Percentiles rank a stretch among this genome's conserved stretches.
These are phyloP conservation scores for Theobroma grandiflorum DNA, from an alignment of 441 rosid genomes.

Conservation along the genomic window DNA sequence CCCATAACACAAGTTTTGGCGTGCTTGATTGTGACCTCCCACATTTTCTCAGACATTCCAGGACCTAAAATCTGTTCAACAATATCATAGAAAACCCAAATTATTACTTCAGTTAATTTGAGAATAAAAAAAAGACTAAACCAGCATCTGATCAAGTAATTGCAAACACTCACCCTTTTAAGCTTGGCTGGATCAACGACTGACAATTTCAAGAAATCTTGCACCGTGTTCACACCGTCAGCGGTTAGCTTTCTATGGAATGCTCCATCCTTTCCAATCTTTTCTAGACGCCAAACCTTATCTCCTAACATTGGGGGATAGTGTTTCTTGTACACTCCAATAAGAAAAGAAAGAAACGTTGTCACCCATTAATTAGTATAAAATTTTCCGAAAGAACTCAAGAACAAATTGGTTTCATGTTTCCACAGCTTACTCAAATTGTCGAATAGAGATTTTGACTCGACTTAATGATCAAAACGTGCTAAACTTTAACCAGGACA, in stretches of 20 bases:
- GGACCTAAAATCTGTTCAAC: constrained; percentile 63
- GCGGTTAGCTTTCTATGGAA: constrained; percentile 74
- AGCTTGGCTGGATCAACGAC: constrained; percentile 60
- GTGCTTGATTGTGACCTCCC: constrained; percentile 81
- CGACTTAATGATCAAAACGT: neutral
- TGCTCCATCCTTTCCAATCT: constrained; percentile 87
- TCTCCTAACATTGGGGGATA: constrained; percentile 82
- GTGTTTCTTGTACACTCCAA: constrained; percentile 90
- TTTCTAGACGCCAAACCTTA: constrained; percentile 93
- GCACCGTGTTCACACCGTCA: constrained; percentile 60
- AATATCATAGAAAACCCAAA: neutral
- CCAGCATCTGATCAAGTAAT: neutral
- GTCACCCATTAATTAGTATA: neutral
- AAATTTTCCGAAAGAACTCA: neutral
- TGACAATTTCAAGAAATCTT: constrained; percentile 77
- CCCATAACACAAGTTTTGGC: constrained; percentile 77
- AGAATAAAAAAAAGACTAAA: neutral
- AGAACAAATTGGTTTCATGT: neutral
- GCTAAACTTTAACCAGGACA: neutral
- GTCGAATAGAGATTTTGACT: neutral
- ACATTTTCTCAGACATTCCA: constrained; percentile 86
- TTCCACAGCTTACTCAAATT: neutral
- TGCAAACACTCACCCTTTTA: constrained; percentile 47
- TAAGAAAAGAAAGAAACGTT: neutral
- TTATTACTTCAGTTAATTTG: neutral